Conservation (phyloP, 2,329 filamentous ascomycete species). For the Cercospora sojina region DNA sequence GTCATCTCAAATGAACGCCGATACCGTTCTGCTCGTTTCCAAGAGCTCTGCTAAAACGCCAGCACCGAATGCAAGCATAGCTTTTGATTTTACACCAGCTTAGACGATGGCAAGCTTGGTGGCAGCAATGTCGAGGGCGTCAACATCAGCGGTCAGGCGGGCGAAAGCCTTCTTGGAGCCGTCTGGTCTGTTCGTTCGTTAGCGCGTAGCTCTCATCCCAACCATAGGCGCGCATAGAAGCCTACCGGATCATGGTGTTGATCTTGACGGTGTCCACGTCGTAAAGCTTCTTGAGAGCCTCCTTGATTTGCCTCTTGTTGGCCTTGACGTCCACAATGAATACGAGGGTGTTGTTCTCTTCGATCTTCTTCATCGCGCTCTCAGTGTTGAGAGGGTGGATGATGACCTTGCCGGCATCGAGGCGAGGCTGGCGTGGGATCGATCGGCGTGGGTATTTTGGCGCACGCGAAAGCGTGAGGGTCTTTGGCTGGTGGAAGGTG, state of each 20-base stretch:
- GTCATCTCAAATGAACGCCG: not conserved
- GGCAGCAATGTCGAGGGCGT: slow-evolving; percentile 97
- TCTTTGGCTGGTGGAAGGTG: slow-evolving; percentile 98
- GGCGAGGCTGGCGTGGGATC: slow-evolving; percentile 80
- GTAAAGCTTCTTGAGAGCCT: slow-evolving; percentile 97
- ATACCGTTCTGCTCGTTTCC: slow-evolving; percentile 11
- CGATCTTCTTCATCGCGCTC: slow-evolving; percentile 99
- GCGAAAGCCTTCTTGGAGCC: slow-evolving; percentile 99
- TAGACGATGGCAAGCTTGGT: slow-evolving; percentile 99
- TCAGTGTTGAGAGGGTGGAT: slow-evolving; percentile 99
- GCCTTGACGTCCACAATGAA: slow-evolving; percentile 62
- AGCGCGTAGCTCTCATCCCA: slow-evolving; percentile 9
- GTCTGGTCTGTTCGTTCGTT: slow-evolving; percentile 65
- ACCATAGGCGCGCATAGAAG: not conserved
- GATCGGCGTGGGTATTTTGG: slow-evolving; percentile 98
- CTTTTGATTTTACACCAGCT: slow-evolving; percentile 37
- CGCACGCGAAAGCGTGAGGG: slow-evolving; percentile 80
- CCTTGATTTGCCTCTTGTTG: slow-evolving; percentile 99
- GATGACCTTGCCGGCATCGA: slow-evolving; percentile 97
- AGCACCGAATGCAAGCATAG: slow-evolving; percentile 39
- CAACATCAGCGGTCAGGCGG: slow-evolving; percentile 91
- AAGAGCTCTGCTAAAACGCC: slow-evolving; percentile 24
- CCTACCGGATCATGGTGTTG: slow-evolving; percentile 95
- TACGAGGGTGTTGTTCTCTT: slow-evolving; percentile 97
- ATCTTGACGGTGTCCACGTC: slow-evolving; percentile 98